Evolutionary conservation across 1,139 yeast genomes (phyloP), one percentile per base, ranked within the genome.

Genomic region (Magnusiomyces clavatus): DNA sequence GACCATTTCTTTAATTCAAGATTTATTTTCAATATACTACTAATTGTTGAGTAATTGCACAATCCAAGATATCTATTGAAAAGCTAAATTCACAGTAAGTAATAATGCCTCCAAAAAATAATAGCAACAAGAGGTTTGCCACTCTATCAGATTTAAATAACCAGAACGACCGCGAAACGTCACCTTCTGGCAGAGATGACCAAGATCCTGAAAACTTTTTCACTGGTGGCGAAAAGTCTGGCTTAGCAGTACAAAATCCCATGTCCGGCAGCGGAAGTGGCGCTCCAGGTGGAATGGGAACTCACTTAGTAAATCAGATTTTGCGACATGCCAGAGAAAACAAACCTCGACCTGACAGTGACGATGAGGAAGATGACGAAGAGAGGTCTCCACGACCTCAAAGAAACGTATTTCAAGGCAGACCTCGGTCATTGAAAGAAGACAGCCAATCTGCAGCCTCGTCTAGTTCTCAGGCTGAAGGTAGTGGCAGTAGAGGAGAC

Each of bases 141-240:
- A 62, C 74, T 55, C 51, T 75, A 67, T 59, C 75, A 62, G 73
- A 74, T 83, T 63, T 73, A 75, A 64, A 59, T 52, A 61, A 63
- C 47, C 50, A 49, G 52, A 35, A 46, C 36, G 51, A 48, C 45
- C 43, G 43, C 46, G 55, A 52, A 14, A 48, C 56, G 31, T 55
- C 65, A 37, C 59, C 58, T 43, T 47, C 53, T 38, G 56, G 55
- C 47, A 80, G 76, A 24, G 83, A 78, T 43, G 86, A 82, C 51
- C 86, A 80, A 54, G 81, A 82, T 49, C 79, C 82, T 16, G 80
- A 83, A 59, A 82, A 88, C 59, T 80, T 86, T 67, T 95, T 92
- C 61, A 92, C 97, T 2, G 96, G 96, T 20, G 98, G 96, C 52
- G 96, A 90, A 66, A 90, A 90, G 62, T 87, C 96, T 1, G 97